Evolutionary conservation across 2,329 filamentous ascomycete species (phyloP).

Genomic region (Sporothrix pseudoabietina): DNA sequence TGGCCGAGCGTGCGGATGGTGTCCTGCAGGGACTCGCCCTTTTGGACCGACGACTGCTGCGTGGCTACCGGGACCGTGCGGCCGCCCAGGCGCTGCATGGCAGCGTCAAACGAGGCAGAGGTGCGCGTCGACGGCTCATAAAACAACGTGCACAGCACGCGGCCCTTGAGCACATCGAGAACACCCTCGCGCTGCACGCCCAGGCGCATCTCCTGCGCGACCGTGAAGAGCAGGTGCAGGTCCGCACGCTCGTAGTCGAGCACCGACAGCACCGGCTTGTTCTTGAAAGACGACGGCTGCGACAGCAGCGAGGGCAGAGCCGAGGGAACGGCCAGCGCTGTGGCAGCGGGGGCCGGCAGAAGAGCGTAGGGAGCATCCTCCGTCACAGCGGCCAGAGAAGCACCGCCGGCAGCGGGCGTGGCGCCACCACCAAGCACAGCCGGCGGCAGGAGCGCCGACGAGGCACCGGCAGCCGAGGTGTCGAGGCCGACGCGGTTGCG

Average conservation of each 20-base stretch:
- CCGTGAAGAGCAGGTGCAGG: constrained; percentile 90
- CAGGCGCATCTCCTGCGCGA: constrained; percentile 96
- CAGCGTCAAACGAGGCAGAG: constrained; percentile 92
- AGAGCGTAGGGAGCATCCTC: not conserved
- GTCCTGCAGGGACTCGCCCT: constrained; percentile 92
- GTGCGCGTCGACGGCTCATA: constrained; percentile 97
- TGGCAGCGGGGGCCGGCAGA: not conserved
- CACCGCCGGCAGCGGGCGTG: constrained; percentile 46
- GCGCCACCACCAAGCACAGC: constrained; percentile 29
- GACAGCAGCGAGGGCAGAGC: constrained; percentile 70
- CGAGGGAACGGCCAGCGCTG: constrained; percentile 29
- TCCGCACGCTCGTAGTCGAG: constrained; percentile 86
- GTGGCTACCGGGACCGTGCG: constrained; percentile 81
- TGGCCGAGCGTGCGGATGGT: constrained; percentile 90
- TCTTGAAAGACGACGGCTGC: constrained; percentile 79
- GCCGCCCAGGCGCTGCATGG: constrained; percentile 96
- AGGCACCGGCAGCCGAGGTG: constrained; percentile 29
- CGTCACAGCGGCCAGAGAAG: constrained; percentile 42
- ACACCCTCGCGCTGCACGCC: constrained; percentile 92
- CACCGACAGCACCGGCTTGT: constrained; percentile 87
- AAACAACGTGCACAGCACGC: constrained; percentile 89
- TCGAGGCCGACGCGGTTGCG: constrained; percentile 36
- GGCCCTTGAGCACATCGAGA: constrained; percentile 80
- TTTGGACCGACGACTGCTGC: constrained; percentile 82
- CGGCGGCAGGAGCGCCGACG: constrained; percentile 28